These are phyloP conservation scores for Fonsecaea multimorphosa DNA, from an alignment of 2,329 filamentous ascomycete genomes.

Conservation along the genomic window DNA sequence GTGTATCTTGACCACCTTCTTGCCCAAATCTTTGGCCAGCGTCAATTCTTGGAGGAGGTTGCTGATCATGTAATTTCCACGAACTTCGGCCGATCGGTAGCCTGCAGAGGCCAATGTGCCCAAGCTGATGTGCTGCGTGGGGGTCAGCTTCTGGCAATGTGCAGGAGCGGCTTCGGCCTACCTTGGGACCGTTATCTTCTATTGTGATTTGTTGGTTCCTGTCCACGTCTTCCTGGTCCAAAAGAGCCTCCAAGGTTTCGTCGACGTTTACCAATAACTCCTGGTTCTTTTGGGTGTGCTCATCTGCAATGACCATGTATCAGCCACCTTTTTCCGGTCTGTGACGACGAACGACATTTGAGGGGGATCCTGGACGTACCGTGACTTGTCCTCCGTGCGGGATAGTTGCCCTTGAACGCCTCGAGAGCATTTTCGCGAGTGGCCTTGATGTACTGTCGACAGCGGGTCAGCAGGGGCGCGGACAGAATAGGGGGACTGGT, in stretches of 20 bases:
- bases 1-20: constrained; percentile 87
- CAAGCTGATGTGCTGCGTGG: constrained; percentile 73
- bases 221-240: constrained; percentile 89
- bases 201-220: constrained; percentile 97
- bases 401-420: constrained; percentile 30
- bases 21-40: constrained; percentile 86
- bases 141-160: constrained; percentile 8
- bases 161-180: constrained; percentile 44
- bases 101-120: constrained; percentile 86
- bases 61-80: constrained; percentile 96
- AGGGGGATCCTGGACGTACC: constrained; percentile 41
- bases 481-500: background rate
- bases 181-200: constrained; percentile 92
- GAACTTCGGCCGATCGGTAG: constrained; percentile 84
- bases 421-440: constrained; percentile 24
- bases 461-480: constrained; percentile 8
- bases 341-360: background rate
- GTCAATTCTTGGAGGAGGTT: constrained; percentile 95
- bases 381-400: constrained; percentile 51
- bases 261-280: constrained; percentile 89
- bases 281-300: constrained; percentile 70
- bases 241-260: constrained; percentile 76
- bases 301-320: constrained; percentile 62
- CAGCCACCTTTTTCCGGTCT: constrained; percentile 36
- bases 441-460: constrained; percentile 36